Evolutionary conservation across 2,329 filamentous ascomycete species (phyloP), one percentile per base, ranked within the genome.

Genomic region (Talaromyces sp.): DNA sequence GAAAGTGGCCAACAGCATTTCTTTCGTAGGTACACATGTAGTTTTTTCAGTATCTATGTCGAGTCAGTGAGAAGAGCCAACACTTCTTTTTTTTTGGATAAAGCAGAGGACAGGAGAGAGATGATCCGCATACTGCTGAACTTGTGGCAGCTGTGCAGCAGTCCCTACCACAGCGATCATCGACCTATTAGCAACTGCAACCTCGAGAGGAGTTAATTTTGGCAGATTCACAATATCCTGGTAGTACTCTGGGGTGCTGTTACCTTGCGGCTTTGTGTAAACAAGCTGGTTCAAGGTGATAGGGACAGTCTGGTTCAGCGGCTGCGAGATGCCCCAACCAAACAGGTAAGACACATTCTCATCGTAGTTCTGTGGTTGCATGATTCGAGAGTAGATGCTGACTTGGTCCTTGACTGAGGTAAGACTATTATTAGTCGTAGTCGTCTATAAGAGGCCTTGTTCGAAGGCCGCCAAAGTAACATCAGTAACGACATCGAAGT

Each of bases 361-460:
- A 52, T 52, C 50, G 50, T 52, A 52, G 50, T 52, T 52, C 50
- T 52, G 50, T 52, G 50, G 18, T 18, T 52, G 50, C 50, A 52
- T 52, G 23, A 52, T 52, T 52, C 10, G 5, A 52, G 50, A 52
- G 50, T 52, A 52, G 50, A 52, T 52, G 50, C 50, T 52, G 18
- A 52, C 50, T 16, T 52, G 50, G 50, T 52, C 50, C 8, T 52
- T 52, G 50, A 52, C 50, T 9, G 18, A 52, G 50, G 50, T 18
- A 52, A 52, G 50, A 18, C 18, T 52, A 52, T 52, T 52, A 52
- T 52, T 34, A 57, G 33, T 42, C 18, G 14, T 30, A 52, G 50
- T 52, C 23, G 50, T 52, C 50, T 18, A 52, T 18, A 52, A 28
- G 50, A 18, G 34, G 69, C 68, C 10, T 61, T 75, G 56, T 30